phyloP scores from a whole-genome alignment of 2,329 filamentous ascomycete species.

The Pseudopyrenochaeta lycopersici region DNA sequence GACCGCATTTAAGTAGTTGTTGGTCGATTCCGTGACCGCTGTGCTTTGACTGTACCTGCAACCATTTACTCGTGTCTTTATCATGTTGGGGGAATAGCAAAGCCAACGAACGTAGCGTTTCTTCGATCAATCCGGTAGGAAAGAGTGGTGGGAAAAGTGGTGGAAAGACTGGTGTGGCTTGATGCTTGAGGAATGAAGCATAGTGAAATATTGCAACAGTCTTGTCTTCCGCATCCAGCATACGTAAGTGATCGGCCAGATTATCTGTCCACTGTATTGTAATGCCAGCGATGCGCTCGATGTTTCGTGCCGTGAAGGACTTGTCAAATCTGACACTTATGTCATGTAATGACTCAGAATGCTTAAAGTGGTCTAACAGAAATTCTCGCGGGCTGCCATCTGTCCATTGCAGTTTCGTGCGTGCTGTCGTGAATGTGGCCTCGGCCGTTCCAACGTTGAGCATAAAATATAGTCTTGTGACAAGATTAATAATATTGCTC shows the following conservation, averaged over 20 bases:
- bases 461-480: too few species aligned
- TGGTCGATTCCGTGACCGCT: neutral
- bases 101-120: conserved; percentile 48
- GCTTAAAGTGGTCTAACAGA: too few species aligned
- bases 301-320: conserved; percentile 25
- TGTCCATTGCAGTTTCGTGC: too few species aligned
- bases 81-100: conserved; percentile 47
- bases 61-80: conserved; percentile 29
- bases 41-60: conserved; percentile 3
- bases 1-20: neutral
- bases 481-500: too few species aligned
- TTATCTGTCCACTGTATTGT: conserved; percentile 52
- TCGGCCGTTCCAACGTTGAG: too few species aligned
- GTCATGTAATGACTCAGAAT: too few species aligned
- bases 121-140: conserved; percentile 18
- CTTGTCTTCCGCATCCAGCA: conserved; percentile 49
- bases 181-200: conserved; percentile 22
- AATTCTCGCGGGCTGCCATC: too few species aligned
- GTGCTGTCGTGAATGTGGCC: too few species aligned
- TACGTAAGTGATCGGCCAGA: conserved; percentile 52
- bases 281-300: conserved; percentile 48
- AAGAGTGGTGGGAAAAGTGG: too few species aligned
- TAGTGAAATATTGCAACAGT: conserved; percentile 54
- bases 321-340: too few species aligned
- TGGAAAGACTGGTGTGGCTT: too few species aligned